phyloP scores from a whole-genome alignment of 179 eudicot genomes.

The Vitellaria paradoxa region DNA sequence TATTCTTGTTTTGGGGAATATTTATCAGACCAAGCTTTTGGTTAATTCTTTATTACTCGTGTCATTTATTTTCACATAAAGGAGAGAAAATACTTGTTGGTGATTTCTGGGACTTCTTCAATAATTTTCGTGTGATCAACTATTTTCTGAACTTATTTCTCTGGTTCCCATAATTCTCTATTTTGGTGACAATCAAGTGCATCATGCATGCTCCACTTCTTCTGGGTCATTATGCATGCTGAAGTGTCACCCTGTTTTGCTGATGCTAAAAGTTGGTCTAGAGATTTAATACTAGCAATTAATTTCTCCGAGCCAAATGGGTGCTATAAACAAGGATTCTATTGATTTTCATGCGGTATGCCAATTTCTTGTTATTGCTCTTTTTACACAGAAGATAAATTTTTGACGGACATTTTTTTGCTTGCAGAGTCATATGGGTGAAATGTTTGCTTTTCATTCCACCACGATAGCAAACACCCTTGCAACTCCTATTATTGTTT shows the following conservation, averaged over 20 bases:
- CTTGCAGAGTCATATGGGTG: slow-evolving; percentile 79
- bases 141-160: no score
- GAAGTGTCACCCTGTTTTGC: neutral
- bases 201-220: neutral
- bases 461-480: slow-evolving; percentile 93
- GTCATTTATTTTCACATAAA: no score
- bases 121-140: no score
- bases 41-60: no score
- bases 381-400: neutral
- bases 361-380: no score
- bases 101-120: no score
- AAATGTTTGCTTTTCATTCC: slow-evolving; percentile 92
- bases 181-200: neutral
- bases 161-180: neutral
- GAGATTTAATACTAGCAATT: neutral
- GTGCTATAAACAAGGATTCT: neutral
- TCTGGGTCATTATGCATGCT: neutral
- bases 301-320: neutral
- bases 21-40: neutral
- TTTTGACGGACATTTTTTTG: neutral
- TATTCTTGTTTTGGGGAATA: neutral
- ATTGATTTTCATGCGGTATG: neutral
- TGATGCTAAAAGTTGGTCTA: neutral
- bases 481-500: slow-evolving; percentile 85
- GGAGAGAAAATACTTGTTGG: no score